phyloP scores from a whole-genome alignment of 2,329 filamentous ascomycete species.

The Intubia oerlemansii region DNA sequence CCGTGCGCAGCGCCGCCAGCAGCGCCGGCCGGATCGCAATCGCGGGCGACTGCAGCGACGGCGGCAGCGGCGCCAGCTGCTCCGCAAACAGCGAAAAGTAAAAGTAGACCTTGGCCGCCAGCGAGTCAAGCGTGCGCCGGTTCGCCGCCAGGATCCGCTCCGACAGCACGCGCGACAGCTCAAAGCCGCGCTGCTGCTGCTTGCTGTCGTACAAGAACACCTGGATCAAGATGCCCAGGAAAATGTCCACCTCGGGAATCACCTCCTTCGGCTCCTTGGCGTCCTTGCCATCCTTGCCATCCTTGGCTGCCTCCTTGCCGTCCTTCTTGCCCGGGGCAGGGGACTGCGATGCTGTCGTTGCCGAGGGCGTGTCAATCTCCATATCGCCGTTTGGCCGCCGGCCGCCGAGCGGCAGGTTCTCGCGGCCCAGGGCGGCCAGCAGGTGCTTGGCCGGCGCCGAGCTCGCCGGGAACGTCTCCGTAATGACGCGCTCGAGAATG shows the following conservation, averaged over 20 bases:
- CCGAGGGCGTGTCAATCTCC: constrained; percentile 43
- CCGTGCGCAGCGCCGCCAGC: constrained; percentile 72
- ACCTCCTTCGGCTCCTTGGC: constrained; percentile 31
- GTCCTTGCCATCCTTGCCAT: neutral
- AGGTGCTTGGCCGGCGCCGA: constrained; percentile 40
- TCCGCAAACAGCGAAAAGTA: constrained; percentile 95
- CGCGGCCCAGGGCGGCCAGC: constrained; percentile 45
- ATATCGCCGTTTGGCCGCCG: constrained; percentile 40
- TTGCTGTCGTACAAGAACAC: constrained; percentile 78
- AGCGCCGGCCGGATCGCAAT: constrained; percentile 72
- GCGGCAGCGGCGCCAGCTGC: constrained; percentile 67
- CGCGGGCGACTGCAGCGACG: constrained; percentile 71
- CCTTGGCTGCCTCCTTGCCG: constrained; percentile 28
- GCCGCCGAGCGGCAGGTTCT: constrained; percentile 40
- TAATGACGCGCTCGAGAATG: constrained; percentile 60
- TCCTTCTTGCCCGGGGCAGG: constrained; percentile 32
- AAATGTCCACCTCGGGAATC: constrained; percentile 73
- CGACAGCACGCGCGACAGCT: constrained; percentile 67
- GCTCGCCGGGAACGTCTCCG: constrained; percentile 51
- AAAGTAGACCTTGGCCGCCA: constrained; percentile 92
- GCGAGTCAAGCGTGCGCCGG: constrained; percentile 78
- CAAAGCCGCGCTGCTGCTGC: constrained; percentile 55
- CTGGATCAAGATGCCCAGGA: constrained; percentile 68
- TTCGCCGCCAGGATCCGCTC: constrained; percentile 78
- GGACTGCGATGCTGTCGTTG: constrained; percentile 1